Conservation (phyloP, 2,329 filamentous ascomycete species). For the Aspergillus ustus region DNA sequence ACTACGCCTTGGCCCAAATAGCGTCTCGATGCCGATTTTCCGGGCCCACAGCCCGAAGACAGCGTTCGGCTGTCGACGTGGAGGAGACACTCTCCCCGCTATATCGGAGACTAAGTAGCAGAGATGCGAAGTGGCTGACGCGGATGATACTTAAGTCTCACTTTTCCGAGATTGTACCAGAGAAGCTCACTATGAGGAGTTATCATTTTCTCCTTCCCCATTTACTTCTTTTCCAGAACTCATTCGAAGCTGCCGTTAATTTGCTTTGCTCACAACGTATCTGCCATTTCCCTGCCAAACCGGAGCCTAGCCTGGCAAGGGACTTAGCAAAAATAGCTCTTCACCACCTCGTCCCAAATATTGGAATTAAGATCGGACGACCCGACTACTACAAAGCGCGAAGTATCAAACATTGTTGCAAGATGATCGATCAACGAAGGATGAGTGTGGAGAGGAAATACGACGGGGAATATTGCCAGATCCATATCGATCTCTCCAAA, state of each 20-base stretch:
- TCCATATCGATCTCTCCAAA: constrained; percentile 74
- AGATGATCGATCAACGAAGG: constrained; percentile 62
- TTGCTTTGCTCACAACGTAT: constrained; percentile 53
- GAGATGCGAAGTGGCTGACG: constrained; percentile 86
- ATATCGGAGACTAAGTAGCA: constrained; percentile 64
- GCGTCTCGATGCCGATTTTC: constrained; percentile 75
- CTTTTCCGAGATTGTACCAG: constrained; percentile 68
- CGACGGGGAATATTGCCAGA: constrained; percentile 88
- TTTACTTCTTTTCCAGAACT: constrained; percentile 71
- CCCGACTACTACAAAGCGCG: constrained; percentile 68
- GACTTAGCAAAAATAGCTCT: constrained; percentile 41
- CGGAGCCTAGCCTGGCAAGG: constrained; percentile 37
- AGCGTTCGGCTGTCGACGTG: constrained; percentile 45
- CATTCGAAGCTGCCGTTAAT: constrained; percentile 64
- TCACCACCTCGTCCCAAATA: constrained; percentile 55
- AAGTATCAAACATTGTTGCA: constrained; percentile 74
- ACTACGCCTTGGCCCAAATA: constrained; percentile 66
- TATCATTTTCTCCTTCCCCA: constrained; percentile 74
- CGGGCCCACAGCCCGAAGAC: constrained; percentile 61
- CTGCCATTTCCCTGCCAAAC: constrained; percentile 41
- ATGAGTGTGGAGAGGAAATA: constrained; percentile 82
- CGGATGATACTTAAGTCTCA: constrained; percentile 79
- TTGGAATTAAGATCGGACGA: constrained; percentile 68
- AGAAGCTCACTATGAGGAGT: constrained; percentile 57
- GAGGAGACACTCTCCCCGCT: constrained; percentile 58